Conservation (phyloP, 2,329 filamentous ascomycete species). For the Calonectria montana region DNA sequence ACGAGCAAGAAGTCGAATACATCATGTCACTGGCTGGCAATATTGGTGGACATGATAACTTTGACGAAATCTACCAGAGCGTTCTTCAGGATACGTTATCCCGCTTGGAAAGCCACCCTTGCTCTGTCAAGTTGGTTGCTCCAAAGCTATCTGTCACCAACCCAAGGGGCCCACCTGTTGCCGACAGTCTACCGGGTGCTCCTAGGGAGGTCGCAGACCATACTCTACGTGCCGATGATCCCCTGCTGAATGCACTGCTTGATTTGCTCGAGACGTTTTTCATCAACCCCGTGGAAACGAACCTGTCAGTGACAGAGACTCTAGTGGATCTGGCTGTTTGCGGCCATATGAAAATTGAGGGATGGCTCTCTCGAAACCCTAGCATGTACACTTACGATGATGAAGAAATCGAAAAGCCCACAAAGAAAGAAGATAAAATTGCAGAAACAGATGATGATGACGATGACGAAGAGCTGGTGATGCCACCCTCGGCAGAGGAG, state of each 20-base stretch:
- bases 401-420: slow-evolving; percentile 44
- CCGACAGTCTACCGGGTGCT: slow-evolving; percentile 68
- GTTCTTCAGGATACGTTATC: slow-evolving; percentile 78
- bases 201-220: slow-evolving; percentile 71
- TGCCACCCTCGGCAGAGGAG: slow-evolving; percentile 38
- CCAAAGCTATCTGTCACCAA: slow-evolving; percentile 68
- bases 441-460: slow-evolving; percentile 36
- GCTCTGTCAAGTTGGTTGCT: slow-evolving; percentile 75
- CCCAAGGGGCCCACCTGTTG: slow-evolving; percentile 65
- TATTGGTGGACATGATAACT: slow-evolving; percentile 75
- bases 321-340: slow-evolving; percentile 87
- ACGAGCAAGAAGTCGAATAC: slow-evolving; percentile 80
- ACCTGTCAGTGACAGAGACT: slow-evolving; percentile 86
- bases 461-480: slow-evolving; percentile 36
- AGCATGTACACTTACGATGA: slow-evolving; percentile 65
- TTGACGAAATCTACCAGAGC: slow-evolving; percentile 78
- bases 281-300: slow-evolving; percentile 90
- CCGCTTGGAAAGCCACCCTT: slow-evolving; percentile 78
- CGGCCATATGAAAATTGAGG: slow-evolving; percentile 85
- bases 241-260: slow-evolving; percentile 72
- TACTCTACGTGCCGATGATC: slow-evolving; percentile 71
- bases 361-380: slow-evolving; percentile 87
- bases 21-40: slow-evolving; percentile 76
- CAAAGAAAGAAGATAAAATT: slow-evolving; percentile 19
- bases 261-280: slow-evolving; percentile 85